These are phyloP conservation scores for Zasmidium cellare DNA, from an alignment of 2,329 filamentous ascomycete genomes.

Conservation along the genomic window DNA sequence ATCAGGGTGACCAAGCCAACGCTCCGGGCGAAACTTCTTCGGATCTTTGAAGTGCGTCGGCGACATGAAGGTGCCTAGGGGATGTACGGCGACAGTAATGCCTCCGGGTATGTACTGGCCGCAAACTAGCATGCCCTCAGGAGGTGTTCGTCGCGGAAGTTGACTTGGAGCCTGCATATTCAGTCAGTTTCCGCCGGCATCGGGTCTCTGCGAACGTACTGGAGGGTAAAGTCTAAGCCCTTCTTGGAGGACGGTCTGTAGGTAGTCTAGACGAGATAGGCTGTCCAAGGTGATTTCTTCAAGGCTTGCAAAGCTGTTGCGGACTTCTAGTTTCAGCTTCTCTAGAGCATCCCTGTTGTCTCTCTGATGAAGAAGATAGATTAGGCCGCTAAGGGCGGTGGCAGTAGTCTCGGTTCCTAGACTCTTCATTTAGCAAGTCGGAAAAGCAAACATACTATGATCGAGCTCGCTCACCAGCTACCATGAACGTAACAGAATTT, in stretches of 20 bases:
- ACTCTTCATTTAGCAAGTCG: no score
- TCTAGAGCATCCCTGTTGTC: slow-evolving; percentile 48
- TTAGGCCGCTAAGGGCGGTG: slow-evolving; percentile 67
- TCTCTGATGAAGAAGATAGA: slow-evolving; percentile 70
- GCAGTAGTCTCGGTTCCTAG: slow-evolving; percentile 29
- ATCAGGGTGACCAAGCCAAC: no score
- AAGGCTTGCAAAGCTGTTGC: slow-evolving; percentile 28
- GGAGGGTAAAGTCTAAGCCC: slow-evolving; percentile 14
- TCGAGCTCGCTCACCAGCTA: no score
- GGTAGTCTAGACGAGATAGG: slow-evolving; percentile 23
- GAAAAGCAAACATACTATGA: no score
- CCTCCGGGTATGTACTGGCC: slow-evolving; percentile 17
- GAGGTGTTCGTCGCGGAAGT: slow-evolving; percentile 16
- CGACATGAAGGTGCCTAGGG: slow-evolving; percentile 1
- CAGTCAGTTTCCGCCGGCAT: slow-evolving; percentile 3
- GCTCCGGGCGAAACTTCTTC: no score
- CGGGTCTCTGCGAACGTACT: background rate
- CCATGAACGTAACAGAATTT: background rate
- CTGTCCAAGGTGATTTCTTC: slow-evolving; percentile 33
- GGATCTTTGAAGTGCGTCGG: slow-evolving; percentile 20
- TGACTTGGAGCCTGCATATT: no score
- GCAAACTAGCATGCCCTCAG: slow-evolving; percentile 17
- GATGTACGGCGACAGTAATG: slow-evolving; percentile 6
- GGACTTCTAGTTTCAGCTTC: slow-evolving; percentile 59
- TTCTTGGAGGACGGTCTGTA: slow-evolving; percentile 12